Evolutionary conservation across 148 eudicot genomes (phyloP).

Genomic region (Simmondsia chinensis): DNA sequence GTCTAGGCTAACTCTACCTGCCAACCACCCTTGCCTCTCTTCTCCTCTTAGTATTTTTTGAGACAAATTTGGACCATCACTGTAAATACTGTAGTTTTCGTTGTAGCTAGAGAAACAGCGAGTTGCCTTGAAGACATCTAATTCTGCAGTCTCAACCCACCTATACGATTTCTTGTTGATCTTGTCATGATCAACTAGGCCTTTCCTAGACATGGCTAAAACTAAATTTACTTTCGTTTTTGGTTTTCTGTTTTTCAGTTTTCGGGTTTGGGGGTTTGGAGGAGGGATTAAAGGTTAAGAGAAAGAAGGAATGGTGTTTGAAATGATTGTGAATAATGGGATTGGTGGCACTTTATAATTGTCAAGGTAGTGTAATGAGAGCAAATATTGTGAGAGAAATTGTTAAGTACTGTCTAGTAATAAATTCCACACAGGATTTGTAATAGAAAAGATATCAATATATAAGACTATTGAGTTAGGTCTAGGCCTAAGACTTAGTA

Average conservation of each 20-base stretch:
- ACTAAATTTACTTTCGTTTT: too few relatives aligned
- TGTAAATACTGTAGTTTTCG: slow-evolving; percentile 14
- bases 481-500: too few relatives aligned
- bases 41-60: slow-evolving; percentile 23
- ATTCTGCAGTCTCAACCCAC: slow-evolving; percentile 59
- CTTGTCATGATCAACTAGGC: slow-evolving; percentile 23
- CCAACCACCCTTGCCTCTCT: slow-evolving; percentile 18
- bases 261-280: slow-evolving; percentile 4
- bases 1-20: slow-evolving; percentile 67
- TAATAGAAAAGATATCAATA: too few relatives aligned
- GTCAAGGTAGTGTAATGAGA: too few relatives aligned
- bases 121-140: slow-evolving; percentile 78
- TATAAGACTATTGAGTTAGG: too few relatives aligned
- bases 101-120: slow-evolving; percentile 53
- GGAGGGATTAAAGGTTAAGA: background rate
- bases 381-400: too few relatives aligned
- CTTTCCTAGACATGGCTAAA: slow-evolving; percentile 46
- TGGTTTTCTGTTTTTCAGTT: background rate
- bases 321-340: slow-evolving; percentile 27
- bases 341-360: too few relatives aligned
- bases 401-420: too few relatives aligned
- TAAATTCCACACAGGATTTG: too few relatives aligned
- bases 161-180: slow-evolving; percentile 31
- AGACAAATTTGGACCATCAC: background rate
- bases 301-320: slow-evolving; percentile 10